Percentiles rank a stretch among this genome's conserved stretches.
Conservation (phyloP, 192 early-diverging fungal genomes). For the Dissophora globulifera region DNA sequence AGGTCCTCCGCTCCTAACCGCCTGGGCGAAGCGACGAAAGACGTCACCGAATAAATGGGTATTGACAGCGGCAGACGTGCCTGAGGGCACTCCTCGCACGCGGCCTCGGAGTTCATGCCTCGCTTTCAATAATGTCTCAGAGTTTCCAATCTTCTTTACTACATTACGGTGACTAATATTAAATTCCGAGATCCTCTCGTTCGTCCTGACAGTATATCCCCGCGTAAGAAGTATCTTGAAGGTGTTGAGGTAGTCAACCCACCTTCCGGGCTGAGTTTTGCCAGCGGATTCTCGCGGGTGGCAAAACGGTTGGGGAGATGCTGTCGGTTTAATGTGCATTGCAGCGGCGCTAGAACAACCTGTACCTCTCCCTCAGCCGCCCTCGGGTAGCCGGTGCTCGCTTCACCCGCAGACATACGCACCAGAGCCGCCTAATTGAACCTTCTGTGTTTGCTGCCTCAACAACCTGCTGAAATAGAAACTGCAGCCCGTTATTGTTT, state of each 20-base stretch:
- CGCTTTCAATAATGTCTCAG: slow-evolving; percentile 70
- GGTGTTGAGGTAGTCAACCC: slow-evolving; percentile 79
- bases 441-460: too few species aligned
- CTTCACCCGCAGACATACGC: too few species aligned
- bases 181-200: slow-evolving; percentile 63
- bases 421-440: too few species aligned
- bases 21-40: slow-evolving; percentile 85
- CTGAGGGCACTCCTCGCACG: slow-evolving; percentile 90
- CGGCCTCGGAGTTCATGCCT: slow-evolving; percentile 79
- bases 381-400: too few species aligned
- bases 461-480: too few species aligned
- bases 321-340: too few species aligned
- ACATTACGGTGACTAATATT: slow-evolving; percentile 79
- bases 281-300: slow-evolving; percentile 75
- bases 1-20: slow-evolving; percentile 70
- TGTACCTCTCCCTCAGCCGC: too few species aligned
- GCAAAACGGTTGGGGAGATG: slow-evolving; percentile 82
- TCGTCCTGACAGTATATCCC: slow-evolving; percentile 60
- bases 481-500: too few species aligned
- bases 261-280: slow-evolving; percentile 79
- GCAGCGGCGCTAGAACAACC: too few species aligned
- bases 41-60: slow-evolving; percentile 87
- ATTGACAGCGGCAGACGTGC: slow-evolving; percentile 81
- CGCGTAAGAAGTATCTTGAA: slow-evolving; percentile 59
- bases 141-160: slow-evolving; percentile 82